Base-by-base conservation (phyloP, 2,329 filamentous ascomycete genomes). In the Colletotrichum orbiculare region DNA sequence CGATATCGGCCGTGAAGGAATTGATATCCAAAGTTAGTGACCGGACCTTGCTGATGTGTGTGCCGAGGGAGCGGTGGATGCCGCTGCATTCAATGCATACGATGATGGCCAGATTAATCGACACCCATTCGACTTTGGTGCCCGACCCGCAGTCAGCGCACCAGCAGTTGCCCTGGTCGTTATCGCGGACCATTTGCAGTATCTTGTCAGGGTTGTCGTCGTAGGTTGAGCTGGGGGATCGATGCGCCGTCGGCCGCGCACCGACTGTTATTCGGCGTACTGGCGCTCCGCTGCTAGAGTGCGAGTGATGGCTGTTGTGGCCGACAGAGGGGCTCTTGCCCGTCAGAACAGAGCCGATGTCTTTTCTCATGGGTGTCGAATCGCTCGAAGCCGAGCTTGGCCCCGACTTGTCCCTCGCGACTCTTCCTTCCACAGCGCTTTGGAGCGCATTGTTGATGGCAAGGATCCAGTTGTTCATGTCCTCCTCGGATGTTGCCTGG, bases 21-120 rank as follows among this genome's bases (percentile, higher is more conserved):
- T 92, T 94, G 70, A 96, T 96, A 75, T 99, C 96, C 46, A 99
- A 85, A 0, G 96, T 99, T 46, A 99, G 85, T 11, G 96, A 98
- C 58, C 96, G 91, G 45, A 99, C 89, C 80, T 99, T 99, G 77
- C 94, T 97, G 74, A 99, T 97, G 77, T 99, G 96, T 2, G 96
- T 99, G 11, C 96, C 96, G 4, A 99, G 85, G 1, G 95, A 98
- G 46, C 96, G 89, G 78, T 99, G 96, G 67, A 99, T 97, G 68
- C 96, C 96, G 75, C 94, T 97, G 79, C 96, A 99, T 77, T 99
- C 95, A 75, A 97, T 97, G 80, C 96, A 99, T 17, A 99, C 86
- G 58, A 99, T 90, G 65, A 99, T 97, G 49, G 93, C 96, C 5
- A 99, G 85, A 73, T 99, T 99, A 79, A 99, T 97, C 0, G 96